These are phyloP conservation scores for Polyrhizophydium stewartii DNA, from an alignment of 371 early-diverging fungal genomes.

Conservation along the genomic window DNA sequence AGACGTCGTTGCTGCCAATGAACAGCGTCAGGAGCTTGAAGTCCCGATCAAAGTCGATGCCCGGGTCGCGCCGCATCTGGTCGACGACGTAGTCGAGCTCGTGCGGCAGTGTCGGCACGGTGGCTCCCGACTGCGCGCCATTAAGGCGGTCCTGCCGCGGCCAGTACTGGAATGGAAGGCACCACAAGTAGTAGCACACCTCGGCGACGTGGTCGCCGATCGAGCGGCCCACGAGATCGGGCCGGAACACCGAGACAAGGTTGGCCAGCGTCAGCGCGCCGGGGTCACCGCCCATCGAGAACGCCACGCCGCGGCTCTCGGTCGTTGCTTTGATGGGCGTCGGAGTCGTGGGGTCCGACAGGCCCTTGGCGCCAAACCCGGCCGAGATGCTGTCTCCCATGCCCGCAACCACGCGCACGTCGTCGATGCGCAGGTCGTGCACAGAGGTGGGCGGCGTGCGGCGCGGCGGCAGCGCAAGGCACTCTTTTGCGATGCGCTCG, in stretches of 20 bases:
- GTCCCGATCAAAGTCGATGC: slow-evolving; percentile 40
- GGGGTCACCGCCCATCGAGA: slow-evolving; percentile 56
- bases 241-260: slow-evolving; percentile 45
- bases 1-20: slow-evolving; percentile 67
- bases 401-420: slow-evolving; percentile 57
- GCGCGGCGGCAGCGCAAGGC: slow-evolving; percentile 9
- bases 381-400: slow-evolving; percentile 67
- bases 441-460: slow-evolving; percentile 7
- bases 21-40: slow-evolving; percentile 63
- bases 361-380: slow-evolving; percentile 49
- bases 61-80: slow-evolving; percentile 4
- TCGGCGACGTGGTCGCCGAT: slow-evolving; percentile 45
- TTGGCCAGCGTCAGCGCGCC: slow-evolving; percentile 56
- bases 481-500: no score
- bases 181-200: slow-evolving; percentile 27
- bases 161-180: slow-evolving; percentile 22
- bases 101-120: slow-evolving; percentile 12
- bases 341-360: slow-evolving; percentile 24
- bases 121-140: slow-evolving; percentile 46
- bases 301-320: slow-evolving; percentile 61
- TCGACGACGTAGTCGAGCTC: slow-evolving; percentile 30
- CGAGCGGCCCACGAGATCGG: slow-evolving; percentile 43
- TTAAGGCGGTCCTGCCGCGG: slow-evolving; percentile 52
- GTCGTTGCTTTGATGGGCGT: slow-evolving; percentile 49
- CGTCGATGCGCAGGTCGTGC: slow-evolving; percentile 27